Conservation (phyloP, 225 moss, liverwort and hornwort species). For the Polytrichum formosum region DNA sequence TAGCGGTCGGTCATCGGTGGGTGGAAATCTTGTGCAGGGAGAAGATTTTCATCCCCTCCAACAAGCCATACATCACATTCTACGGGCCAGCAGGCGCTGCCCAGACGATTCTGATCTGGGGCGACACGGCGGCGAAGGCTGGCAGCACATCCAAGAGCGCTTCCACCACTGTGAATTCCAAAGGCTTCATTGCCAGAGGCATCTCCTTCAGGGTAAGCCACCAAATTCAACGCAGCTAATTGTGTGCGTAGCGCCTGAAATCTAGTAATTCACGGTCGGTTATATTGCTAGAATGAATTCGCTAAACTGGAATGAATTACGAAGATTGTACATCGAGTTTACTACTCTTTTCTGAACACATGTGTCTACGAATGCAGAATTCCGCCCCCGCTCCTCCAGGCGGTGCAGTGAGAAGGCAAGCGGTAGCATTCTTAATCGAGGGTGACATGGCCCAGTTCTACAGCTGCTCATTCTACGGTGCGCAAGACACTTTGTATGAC, state of each 20-base stretch:
- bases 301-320: too few species aligned
- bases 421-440: conserved; percentile 43
- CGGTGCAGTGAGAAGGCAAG: conserved; percentile 35
- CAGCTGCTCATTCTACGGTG: conserved; percentile 35
- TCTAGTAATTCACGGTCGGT: too few species aligned
- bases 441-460: conserved; percentile 47
- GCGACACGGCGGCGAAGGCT: conserved; percentile 23
- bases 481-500: conserved; percentile 44
- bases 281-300: too few species aligned
- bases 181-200: conserved; percentile 36
- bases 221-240: not conserved
- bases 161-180: conserved; percentile 27
- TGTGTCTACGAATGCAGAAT: conserved; percentile 19
- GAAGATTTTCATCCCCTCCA: conserved; percentile 26
- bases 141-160: conserved; percentile 31
- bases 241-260: too few species aligned
- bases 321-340: too few species aligned
- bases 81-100: conserved; percentile 18
- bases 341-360: too few species aligned
- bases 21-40: conserved; percentile 17
- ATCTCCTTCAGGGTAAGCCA: conserved; percentile 32
- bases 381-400: conserved; percentile 28
- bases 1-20: too few species aligned
- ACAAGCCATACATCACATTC: conserved; percentile 34
- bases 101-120: conserved; percentile 18